Conservation (phyloP, 2,329 filamentous ascomycete genomes). For the Penicillium sp. region DNA sequence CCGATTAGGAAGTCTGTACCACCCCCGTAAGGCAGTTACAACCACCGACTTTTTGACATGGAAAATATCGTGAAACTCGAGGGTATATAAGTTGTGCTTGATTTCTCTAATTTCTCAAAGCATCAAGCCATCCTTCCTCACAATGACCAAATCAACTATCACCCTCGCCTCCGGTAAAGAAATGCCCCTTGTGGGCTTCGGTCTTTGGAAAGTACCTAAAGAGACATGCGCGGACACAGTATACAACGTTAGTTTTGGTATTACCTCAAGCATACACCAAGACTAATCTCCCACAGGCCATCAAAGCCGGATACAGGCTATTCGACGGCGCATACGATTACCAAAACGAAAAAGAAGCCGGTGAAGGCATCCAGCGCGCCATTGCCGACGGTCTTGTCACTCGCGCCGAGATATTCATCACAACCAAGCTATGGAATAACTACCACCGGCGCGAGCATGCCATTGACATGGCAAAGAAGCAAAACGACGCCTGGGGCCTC, state of each 20-base stretch:
- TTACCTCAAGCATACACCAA: too few species aligned
- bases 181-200: conserved; percentile 18
- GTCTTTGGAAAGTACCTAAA: conserved; percentile 15
- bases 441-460: conserved; percentile 10
- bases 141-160: conserved; percentile 6
- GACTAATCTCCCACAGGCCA: not conserved
- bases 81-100: not conserved
- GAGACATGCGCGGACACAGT: conserved; percentile 14
- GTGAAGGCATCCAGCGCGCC: conserved; percentile 12
- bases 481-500: conserved; percentile 9
- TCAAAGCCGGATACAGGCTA: conserved; percentile 8
- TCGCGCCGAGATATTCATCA: conserved; percentile 12
- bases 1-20: not conserved
- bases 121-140: not conserved
- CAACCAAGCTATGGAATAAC: conserved; percentile 16
- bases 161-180: conserved; percentile 14
- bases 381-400: conserved; percentile 12
- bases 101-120: not conserved
- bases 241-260: conserved; percentile 5
- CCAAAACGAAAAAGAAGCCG: conserved; percentile 14
- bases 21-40: not conserved
- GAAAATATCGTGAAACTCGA: not conserved
- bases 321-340: conserved; percentile 14
- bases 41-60: not conserved
- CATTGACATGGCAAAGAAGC: conserved; percentile 5